Evolutionary conservation across 345 rosid genomes (phyloP).

Genomic region (Murraya koenigii): DNA sequence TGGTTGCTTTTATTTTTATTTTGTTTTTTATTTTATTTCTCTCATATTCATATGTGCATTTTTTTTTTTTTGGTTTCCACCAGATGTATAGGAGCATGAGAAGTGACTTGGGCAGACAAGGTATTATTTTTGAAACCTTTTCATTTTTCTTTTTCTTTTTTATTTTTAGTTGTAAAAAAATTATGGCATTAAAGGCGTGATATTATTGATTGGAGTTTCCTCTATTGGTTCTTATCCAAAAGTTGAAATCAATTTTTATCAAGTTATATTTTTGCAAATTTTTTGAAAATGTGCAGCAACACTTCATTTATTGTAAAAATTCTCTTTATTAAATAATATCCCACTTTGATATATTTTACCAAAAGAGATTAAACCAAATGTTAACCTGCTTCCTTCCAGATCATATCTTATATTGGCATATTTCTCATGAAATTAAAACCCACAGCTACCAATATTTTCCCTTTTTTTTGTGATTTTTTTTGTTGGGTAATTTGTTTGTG

Average conservation of each 20-base stretch:
- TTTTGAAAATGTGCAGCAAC: constrained; percentile 24
- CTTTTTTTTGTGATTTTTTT: background rate
- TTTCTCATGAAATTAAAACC: constrained; percentile 17
- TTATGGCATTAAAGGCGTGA: constrained; percentile 22
- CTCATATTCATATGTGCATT: background rate
- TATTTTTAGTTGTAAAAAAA: background rate
- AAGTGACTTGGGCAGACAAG: constrained; percentile 64
- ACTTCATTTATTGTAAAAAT: constrained; percentile 34
- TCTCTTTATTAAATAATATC: background rate
- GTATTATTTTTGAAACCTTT: constrained; percentile 24
- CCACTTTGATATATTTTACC: constrained; percentile 12
- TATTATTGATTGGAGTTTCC: constrained; percentile 30
- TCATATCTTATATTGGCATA: constrained; percentile 32
- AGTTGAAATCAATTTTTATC: constrained; percentile 6
- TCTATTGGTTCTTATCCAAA: constrained; percentile 28
- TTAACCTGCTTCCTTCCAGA: constrained; percentile 13
- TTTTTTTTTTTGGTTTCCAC: background rate
- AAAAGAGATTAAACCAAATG: constrained; percentile 27
- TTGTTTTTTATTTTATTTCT: no score
- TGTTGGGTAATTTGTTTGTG: background rate
- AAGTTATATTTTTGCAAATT: background rate
- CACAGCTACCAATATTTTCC: background rate
- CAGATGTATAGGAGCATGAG: constrained; percentile 98
- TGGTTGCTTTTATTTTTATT: background rate
- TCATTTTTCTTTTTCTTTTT: background rate